phyloP scores from a whole-genome alignment of 148 eudicot species.

The Chenopodium formosanum region DNA sequence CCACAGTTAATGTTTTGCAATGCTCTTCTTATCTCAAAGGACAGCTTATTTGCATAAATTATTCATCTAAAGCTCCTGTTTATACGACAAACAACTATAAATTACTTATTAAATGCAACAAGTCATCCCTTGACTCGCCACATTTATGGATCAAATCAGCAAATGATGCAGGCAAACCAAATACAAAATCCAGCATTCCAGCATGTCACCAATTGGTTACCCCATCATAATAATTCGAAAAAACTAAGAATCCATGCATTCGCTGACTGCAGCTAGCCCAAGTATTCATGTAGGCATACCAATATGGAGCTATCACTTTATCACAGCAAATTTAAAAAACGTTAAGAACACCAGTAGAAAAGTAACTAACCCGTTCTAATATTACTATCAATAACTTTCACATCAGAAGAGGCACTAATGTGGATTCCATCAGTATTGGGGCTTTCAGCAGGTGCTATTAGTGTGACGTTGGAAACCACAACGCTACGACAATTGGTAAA shows the following conservation, averaged over 20 bases:
- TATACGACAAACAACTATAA: background rate
- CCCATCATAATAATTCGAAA: no score
- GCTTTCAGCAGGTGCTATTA: constrained; percentile 69
- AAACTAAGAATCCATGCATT: no score
- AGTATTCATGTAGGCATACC: background rate
- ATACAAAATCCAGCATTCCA: background rate
- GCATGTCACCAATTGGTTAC: no score
- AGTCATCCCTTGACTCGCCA: background rate
- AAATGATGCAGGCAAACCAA: background rate
- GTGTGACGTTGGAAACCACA: constrained; percentile 38
- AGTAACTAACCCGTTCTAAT: constrained; percentile 64
- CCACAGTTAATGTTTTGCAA: no score
- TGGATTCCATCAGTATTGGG: constrained; percentile 98
- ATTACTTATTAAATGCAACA: background rate
- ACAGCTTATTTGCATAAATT: no score
- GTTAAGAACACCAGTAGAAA: background rate
- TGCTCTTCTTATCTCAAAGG: no score
- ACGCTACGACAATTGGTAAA: constrained; percentile 56
- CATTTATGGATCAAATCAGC: background rate
- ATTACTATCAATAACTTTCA: constrained; percentile 46
- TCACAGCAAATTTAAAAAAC: background rate
- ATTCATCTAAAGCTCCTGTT: background rate
- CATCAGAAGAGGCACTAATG: constrained; percentile 64
- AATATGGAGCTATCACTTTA: background rate
- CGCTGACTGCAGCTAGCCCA: no score